Conservation (phyloP, 805 yeast species). For the Nakazawaea ambrosiae region DNA sequence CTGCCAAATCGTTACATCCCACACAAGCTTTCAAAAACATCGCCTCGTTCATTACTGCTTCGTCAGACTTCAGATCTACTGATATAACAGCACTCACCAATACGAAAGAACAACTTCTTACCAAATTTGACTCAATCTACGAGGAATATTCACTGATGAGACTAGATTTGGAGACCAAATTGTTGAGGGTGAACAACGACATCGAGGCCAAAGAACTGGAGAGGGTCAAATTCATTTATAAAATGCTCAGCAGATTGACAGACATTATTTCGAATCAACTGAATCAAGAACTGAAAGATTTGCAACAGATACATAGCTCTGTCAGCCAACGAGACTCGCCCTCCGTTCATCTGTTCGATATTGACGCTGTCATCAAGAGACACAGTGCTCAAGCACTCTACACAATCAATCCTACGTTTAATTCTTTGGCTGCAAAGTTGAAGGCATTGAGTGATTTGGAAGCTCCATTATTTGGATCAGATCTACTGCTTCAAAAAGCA, state of each 20-base stretch:
- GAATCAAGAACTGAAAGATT: neutral
- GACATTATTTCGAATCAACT: neutral
- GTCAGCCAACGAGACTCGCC: neutral
- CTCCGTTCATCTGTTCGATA: neutral
- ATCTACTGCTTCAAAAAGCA: neutral
- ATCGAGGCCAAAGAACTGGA: slow-evolving; percentile 5
- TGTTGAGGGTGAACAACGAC: slow-evolving; percentile 1
- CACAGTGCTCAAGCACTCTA: neutral
- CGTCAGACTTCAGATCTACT: neutral
- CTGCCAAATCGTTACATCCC: neutral
- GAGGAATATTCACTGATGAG: neutral
- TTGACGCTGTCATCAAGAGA: neutral
- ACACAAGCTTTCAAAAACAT: neutral
- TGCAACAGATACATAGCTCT: neutral
- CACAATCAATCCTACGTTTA: neutral
- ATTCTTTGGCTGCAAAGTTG: neutral
- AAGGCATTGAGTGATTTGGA: neutral
- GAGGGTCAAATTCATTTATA: slow-evolving; percentile 1
- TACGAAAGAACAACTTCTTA: neutral
- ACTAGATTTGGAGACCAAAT: neutral
- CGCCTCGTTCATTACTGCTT: neutral
- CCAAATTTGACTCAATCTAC: neutral
- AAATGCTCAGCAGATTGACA: neutral
- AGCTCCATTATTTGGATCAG: slow-evolving; percentile 7
- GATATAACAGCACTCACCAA: neutral